phyloP scores from a whole-genome alignment of 805 yeast genomes.

The Pichia thaimueangensis region DNA sequence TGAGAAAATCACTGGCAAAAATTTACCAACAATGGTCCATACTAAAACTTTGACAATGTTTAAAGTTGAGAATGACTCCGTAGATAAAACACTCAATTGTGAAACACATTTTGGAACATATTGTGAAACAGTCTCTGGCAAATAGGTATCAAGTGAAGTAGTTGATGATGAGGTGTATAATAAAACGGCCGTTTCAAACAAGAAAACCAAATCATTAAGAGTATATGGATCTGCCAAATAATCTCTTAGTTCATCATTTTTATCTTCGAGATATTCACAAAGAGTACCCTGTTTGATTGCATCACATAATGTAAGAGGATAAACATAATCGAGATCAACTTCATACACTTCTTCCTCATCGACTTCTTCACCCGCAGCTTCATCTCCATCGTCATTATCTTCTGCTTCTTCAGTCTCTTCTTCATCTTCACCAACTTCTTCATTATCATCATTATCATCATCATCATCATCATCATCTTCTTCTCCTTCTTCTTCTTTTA shows the following conservation, averaged over 20 bases:
- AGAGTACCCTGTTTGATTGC: slow-evolving; percentile 11
- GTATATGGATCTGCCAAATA: slow-evolving; percentile 29
- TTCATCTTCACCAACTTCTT: slow-evolving; percentile 31
- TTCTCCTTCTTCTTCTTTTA: slow-evolving; percentile 56
- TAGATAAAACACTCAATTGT: slow-evolving; percentile 31
- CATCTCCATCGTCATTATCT: slow-evolving; percentile 8
- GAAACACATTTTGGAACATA: slow-evolving; percentile 21
- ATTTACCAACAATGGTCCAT: slow-evolving; percentile 38
- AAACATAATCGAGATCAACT: slow-evolving; percentile 14
- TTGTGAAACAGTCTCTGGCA: slow-evolving; percentile 22
- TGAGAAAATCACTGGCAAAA: slow-evolving; percentile 37
- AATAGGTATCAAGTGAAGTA: slow-evolving; percentile 18
- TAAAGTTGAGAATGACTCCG: slow-evolving; percentile 29
- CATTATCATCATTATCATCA: slow-evolving; percentile 27
- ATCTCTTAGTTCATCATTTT: slow-evolving; percentile 26
- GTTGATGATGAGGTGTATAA: slow-evolving; percentile 13
- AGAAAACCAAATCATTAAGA: slow-evolving; percentile 23
- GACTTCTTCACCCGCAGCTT: slow-evolving; percentile 49
- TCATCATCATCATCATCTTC: slow-evolving; percentile 72
- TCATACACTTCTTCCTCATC: slow-evolving; percentile 12
- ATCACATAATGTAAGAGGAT: slow-evolving; percentile 6
- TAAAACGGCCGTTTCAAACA: slow-evolving; percentile 21
- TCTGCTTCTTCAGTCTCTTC: slow-evolving; percentile 72
- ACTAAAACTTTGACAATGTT: slow-evolving; percentile 29
- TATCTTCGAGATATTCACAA: slow-evolving; percentile 20